These are phyloP conservation scores for Mortierella sp. DNA, from an alignment of 371 early-diverging fungal genomes.

Conservation along the genomic window DNA sequence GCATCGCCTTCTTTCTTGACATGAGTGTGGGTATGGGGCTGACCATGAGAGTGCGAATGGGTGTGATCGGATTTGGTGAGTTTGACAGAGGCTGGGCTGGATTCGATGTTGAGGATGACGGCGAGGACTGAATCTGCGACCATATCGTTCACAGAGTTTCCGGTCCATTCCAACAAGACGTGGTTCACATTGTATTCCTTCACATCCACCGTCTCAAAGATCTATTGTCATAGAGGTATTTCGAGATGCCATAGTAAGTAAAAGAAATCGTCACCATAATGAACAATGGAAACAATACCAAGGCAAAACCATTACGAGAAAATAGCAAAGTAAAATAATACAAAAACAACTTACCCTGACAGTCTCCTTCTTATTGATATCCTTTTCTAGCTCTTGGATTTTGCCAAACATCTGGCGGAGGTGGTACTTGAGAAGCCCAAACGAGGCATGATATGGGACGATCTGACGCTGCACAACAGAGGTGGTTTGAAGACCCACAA, in stretches of 20 bases:
- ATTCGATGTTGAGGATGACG: slow-evolving; percentile 88
- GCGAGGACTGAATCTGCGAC: slow-evolving; percentile 95
- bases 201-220: slow-evolving; percentile 89
- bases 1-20: not conserved
- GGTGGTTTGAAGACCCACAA: slow-evolving; percentile 84
- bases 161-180: slow-evolving; percentile 92
- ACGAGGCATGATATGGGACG: slow-evolving; percentile 84
- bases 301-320: not conserved
- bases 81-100: slow-evolving; percentile 94
- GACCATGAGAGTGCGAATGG: slow-evolving; percentile 46
- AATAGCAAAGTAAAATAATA: not conserved
- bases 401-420: slow-evolving; percentile 94
- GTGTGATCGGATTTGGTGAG: slow-evolving; percentile 56
- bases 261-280: not conserved
- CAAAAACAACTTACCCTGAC: slow-evolving; percentile 37
- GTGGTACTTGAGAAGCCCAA: slow-evolving; percentile 89
- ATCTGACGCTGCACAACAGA: slow-evolving; percentile 85
- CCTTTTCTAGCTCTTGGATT: slow-evolving; percentile 60
- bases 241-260: not conserved
- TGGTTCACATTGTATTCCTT: slow-evolving; percentile 67
- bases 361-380: slow-evolving; percentile 37
- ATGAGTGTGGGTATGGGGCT: slow-evolving; percentile 27
- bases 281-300: not conserved
- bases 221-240: slow-evolving; percentile 12
- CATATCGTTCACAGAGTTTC: slow-evolving; percentile 94